Base-by-base conservation (phyloP, 441 rosid species). In the Codiaeum variegatum region DNA sequence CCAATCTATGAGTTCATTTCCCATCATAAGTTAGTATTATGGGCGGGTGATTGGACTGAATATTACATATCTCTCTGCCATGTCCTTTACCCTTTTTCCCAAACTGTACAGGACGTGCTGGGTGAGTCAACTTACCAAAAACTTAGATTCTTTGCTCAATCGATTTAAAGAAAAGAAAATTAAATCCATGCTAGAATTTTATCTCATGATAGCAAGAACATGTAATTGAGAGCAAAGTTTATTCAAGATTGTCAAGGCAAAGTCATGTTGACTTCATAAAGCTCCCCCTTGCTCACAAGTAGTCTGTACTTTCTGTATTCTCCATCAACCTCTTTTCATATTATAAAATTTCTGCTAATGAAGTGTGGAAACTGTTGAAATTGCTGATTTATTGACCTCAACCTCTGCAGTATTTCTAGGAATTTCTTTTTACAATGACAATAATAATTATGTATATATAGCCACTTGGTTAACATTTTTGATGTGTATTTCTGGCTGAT, bases 361-460 rank as follows among this genome's bases (percentile, higher is more conserved):
- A 38, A 70, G 24, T 28, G 15, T 59, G 56, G 18, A 12, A 42
- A 44, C 55, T 3, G 3, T 36, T 58, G 7, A 26, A 55, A 44
- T 9, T 31, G 58, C 34, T 46, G 34, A 66, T 34, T 46, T 34
- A 7, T 42, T 19, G 60, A 21, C 19, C 64, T 38, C 21, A n/a
- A 62, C 47, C 61, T 34, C 15, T 10, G 21, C 34, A 59, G 36
- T n/a, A 34, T 72, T 31, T 51, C 15, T 13, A 9, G 31, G 51
- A 58, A 52, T 51, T 29, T 52, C 18, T 51, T 13, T 51, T 60
- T n/a, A 51, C 8, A 18, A 15, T 60, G 77, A 74, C n/a, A 15
- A 34, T 66, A 32, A 58, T 44, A 42, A 42, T 26, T 59, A 36
- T 32, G n/a, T 23, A 9, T 62, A 32, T 55, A 26, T 61, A 18